These are phyloP conservation scores for Grosmannia serpens DNA, from an alignment of 2,329 filamentous ascomycete genomes.

Conservation along the genomic window DNA sequence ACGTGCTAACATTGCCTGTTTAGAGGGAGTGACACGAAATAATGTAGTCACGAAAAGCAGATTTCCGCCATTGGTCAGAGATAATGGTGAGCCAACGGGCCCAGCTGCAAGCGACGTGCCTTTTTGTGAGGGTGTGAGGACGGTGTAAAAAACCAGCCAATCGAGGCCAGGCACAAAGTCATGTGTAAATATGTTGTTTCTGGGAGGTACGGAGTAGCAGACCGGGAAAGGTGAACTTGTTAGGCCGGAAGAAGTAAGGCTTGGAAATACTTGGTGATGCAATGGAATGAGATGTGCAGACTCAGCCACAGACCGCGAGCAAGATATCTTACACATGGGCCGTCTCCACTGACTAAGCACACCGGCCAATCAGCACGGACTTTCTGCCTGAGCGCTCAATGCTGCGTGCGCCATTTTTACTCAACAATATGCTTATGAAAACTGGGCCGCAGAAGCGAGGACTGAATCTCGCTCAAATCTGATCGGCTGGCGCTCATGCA, in stretches of 20 bases:
- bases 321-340: neutral
- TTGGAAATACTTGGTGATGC: neutral
- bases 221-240: neutral
- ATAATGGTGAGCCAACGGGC: neutral
- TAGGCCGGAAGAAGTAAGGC: neutral
- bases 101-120: no score
- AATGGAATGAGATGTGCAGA: neutral
- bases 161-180: neutral
- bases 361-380: neutral
- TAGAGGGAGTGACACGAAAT: neutral
- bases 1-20: neutral
- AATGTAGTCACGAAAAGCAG: neutral
- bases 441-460: no score
- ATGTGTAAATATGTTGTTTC: neutral
- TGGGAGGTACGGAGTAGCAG: neutral
- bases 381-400: no score
- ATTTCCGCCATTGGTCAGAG: neutral
- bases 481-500: no score
- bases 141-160: neutral
- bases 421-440: no score
- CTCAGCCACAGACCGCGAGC: neutral
- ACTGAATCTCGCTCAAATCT: no score
- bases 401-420: no score
- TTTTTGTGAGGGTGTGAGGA: neutral
- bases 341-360: neutral